Percentiles rank a stretch among this genome's conserved stretches.
Conservation (phyloP, 495 filamentous ascomycete species). For the Antarctomyces pellizariae region DNA sequence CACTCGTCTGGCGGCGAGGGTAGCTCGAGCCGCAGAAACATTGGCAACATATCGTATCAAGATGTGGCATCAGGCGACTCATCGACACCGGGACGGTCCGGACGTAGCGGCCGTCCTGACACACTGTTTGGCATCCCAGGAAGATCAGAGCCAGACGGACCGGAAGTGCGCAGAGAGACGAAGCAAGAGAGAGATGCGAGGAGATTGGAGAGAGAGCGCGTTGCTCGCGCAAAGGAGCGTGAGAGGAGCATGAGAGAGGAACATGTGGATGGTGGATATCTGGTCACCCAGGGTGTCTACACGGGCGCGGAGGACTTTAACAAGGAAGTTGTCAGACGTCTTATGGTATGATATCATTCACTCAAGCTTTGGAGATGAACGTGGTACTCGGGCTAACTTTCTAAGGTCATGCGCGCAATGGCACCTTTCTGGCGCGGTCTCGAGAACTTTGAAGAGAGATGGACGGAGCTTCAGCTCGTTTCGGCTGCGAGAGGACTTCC, state of each 20-base stretch:
- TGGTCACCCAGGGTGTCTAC: constrained; percentile 88
- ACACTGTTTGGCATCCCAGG: not conserved
- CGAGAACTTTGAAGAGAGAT: constrained; percentile 67
- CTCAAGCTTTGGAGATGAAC: not conserved
- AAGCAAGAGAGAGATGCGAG: constrained; percentile 80
- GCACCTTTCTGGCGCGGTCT: constrained; percentile 92
- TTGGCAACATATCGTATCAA: not conserved
- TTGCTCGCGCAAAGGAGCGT: constrained; percentile 49
- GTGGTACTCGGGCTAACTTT: not conserved
- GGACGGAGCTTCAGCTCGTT: constrained; percentile 85
- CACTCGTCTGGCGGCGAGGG: not conserved
- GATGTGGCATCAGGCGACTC: not conserved
- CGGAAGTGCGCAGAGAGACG: constrained; percentile 49
- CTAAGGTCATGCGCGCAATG: constrained; percentile 69
- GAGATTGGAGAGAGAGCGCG: constrained; percentile 59
- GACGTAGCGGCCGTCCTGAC: not conserved
- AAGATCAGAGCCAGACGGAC: not conserved
- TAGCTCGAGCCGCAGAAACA: not conserved
- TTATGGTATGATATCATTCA: constrained; percentile 42
- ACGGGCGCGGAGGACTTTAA: constrained; percentile 82
- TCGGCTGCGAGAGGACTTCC: constrained; percentile 70
- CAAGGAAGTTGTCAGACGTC: constrained; percentile 68
- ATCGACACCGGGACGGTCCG: not conserved
- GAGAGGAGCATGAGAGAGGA: constrained; percentile 88
- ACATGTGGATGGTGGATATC: constrained; percentile 78